These are phyloP conservation scores for Debaryomyces tyrocola DNA, from an alignment of 805 yeast species.

Conservation along the genomic window DNA sequence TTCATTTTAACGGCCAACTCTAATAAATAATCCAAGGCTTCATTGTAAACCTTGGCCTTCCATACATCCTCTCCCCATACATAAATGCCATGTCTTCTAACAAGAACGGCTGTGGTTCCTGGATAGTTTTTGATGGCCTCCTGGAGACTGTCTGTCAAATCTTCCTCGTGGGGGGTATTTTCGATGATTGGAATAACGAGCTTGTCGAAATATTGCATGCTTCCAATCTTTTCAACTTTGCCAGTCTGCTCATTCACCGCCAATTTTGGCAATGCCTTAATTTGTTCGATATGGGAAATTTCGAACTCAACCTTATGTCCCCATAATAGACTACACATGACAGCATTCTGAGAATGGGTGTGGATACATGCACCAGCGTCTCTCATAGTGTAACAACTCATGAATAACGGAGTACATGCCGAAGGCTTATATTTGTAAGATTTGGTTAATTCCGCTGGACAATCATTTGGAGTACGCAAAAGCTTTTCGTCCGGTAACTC, in stretches of 20 bases:
- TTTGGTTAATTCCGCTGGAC: slow-evolving; percentile 36
- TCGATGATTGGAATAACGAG: slow-evolving; percentile 87
- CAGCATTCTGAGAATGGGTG: slow-evolving; percentile 90
- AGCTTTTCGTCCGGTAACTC: slow-evolving; percentile 53
- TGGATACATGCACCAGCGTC: slow-evolving; percentile 92
- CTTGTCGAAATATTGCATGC: slow-evolving; percentile 70
- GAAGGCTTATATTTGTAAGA: slow-evolving; percentile 69
- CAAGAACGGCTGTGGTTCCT: slow-evolving; percentile 79
- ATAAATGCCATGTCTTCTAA: slow-evolving; percentile 89
- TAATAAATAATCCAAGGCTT: slow-evolving; percentile 85
- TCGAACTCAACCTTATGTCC: slow-evolving; percentile 62
- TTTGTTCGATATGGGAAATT: slow-evolving; percentile 83
- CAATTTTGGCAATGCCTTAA: slow-evolving; percentile 80
- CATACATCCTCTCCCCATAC: slow-evolving; percentile 95
- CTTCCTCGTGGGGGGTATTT: slow-evolving; percentile 86
- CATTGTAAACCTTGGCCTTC: slow-evolving; percentile 92
- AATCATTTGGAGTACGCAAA: slow-evolving; percentile 56
- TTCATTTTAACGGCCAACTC: slow-evolving; percentile 85
- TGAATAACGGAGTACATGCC: slow-evolving; percentile 88
- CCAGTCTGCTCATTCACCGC: slow-evolving; percentile 26
- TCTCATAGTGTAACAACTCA: slow-evolving; percentile 66
- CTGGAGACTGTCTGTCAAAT: slow-evolving; percentile 64
- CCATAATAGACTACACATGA: slow-evolving; percentile 70
- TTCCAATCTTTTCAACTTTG: slow-evolving; percentile 59
- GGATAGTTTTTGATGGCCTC: slow-evolving; percentile 72